These are phyloP conservation scores for Setaria italica DNA, from an alignment of 202 grass and related monocot species.

Conservation along the genomic window DNA sequence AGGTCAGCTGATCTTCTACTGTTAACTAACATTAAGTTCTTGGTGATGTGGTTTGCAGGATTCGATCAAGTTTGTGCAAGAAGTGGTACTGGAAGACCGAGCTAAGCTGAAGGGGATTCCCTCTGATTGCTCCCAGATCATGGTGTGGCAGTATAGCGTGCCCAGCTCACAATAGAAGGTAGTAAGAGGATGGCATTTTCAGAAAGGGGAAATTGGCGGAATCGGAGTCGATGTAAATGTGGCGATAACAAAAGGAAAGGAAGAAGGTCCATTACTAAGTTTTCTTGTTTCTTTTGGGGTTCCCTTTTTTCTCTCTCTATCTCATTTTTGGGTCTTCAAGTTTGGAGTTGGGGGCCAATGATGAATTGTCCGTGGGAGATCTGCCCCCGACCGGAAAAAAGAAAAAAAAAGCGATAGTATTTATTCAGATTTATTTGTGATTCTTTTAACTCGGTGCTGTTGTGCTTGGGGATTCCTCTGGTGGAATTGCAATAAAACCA, in stretches of 20 bases:
- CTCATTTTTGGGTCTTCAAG: conserved; percentile 42
- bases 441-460: conserved; percentile 60
- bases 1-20: background rate
- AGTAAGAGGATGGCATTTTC: conserved; percentile 28
- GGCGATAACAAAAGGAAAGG: conserved; percentile 48
- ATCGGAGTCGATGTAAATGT: conserved; percentile 73
- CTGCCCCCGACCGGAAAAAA: conserved; percentile 36
- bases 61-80: conserved; percentile 95
- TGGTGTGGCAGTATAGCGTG: conserved; percentile 79
- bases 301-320: conserved; percentile 10
- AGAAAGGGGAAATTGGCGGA: background rate
- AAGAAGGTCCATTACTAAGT: conserved; percentile 49
- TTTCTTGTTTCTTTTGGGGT: conserved; percentile 33
- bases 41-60: conserved; percentile 63
- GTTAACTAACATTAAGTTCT: background rate
- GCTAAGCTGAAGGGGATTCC: conserved; percentile 85
- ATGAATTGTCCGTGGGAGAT: conserved; percentile 39
- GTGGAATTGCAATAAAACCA: conserved; percentile 62
- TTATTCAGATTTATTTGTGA: conserved; percentile 77
- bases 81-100: conserved; percentile 81
- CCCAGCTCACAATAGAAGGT: conserved; percentile 64
- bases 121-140: conserved; percentile 81
- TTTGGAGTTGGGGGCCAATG: conserved; percentile 44
- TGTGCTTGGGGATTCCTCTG: conserved; percentile 28
- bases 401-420: conserved; percentile 64